These are phyloP conservation scores for Bruguiera sexangula DNA, from an alignment of 345 rosid species.

Conservation along the genomic window DNA sequence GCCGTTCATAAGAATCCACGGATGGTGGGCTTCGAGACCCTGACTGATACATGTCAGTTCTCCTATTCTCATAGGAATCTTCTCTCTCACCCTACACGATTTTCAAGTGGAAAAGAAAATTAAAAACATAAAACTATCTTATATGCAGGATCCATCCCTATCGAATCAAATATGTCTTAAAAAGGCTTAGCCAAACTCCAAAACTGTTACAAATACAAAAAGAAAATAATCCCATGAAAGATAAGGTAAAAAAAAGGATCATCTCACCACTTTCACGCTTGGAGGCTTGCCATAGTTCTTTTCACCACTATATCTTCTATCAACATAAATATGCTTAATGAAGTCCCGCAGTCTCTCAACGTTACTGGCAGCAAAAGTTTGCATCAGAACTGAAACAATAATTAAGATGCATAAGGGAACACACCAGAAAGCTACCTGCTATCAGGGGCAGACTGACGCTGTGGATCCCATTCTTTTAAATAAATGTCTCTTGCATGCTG, in stretches of 20 bases:
- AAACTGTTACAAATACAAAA: no score
- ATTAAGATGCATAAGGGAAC: conserved; percentile 5
- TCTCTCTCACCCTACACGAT: conserved; percentile 67
- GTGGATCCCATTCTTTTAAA: conserved; percentile 88
- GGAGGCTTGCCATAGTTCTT: conserved; percentile 78
- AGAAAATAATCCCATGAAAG: no score
- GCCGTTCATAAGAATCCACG: conserved; percentile 69
- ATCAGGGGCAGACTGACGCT: conserved; percentile 67
- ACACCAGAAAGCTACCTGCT: conserved; percentile 50
- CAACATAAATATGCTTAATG: conserved; percentile 87
- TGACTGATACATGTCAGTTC: conserved; percentile 45
- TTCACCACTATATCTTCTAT: conserved; percentile 71
- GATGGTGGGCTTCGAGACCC: conserved; percentile 89
- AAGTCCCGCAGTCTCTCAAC: conserved; percentile 79
- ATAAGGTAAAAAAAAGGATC: no score
- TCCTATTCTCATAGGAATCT: conserved; percentile 50
- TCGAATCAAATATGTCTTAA: neutral
- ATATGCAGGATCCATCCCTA: no score
- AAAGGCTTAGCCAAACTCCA: no score
- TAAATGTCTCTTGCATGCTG: conserved; percentile 85
- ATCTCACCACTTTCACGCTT: conserved; percentile 53
- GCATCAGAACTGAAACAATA: conserved; percentile 24
- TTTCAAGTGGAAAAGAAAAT: conserved; percentile 9
- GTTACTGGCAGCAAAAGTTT: conserved; percentile 49
- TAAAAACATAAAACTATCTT: neutral